Evolutionary conservation across 2,329 filamentous ascomycete species (phyloP).

Genomic region (Hymenoscyphus occultus): DNA sequence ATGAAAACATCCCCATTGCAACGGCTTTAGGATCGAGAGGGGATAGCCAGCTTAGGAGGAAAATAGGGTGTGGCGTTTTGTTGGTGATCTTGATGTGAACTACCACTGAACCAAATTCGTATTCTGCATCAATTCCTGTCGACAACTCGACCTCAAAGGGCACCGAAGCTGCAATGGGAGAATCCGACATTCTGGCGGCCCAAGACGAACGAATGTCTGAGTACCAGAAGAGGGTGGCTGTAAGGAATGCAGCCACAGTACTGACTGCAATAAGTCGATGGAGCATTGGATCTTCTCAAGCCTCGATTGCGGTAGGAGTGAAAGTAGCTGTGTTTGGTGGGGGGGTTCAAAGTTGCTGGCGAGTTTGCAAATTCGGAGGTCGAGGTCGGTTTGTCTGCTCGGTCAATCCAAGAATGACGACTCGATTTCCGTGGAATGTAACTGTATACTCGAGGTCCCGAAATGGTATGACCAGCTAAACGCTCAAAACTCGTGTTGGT

Average conservation of each 20-base stretch:
- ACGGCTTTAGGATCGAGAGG: conserved; percentile 38
- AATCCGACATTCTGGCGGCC: background rate
- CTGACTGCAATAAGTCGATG: conserved; percentile 1
- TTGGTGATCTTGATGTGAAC: conserved; percentile 33
- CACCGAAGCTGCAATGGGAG: background rate
- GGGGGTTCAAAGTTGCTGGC: background rate
- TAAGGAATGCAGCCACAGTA: conserved; percentile 5
- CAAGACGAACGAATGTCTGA: background rate
- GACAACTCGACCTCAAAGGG: conserved; percentile 15
- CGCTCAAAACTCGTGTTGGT: background rate
- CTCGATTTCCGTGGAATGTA: conserved; percentile 6
- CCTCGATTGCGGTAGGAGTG: background rate
- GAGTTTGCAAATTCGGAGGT: background rate
- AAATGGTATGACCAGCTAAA: background rate
- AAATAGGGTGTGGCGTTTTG: conserved; percentile 31
- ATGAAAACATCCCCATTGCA: conserved; percentile 35
- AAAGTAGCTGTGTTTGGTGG: background rate
- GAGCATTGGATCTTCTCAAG: background rate
- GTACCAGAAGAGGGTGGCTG: conserved; percentile 5
- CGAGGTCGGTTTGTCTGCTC: background rate
- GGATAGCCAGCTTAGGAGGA: conserved; percentile 39
- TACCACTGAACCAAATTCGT: conserved; percentile 7
- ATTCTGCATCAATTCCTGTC: background rate
- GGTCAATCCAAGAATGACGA: background rate
- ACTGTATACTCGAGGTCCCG: background rate